Evolutionary conservation across 2,329 filamentous ascomycete genomes (phyloP).

Genomic region (Tolypocladium cylindrosporum): DNA sequence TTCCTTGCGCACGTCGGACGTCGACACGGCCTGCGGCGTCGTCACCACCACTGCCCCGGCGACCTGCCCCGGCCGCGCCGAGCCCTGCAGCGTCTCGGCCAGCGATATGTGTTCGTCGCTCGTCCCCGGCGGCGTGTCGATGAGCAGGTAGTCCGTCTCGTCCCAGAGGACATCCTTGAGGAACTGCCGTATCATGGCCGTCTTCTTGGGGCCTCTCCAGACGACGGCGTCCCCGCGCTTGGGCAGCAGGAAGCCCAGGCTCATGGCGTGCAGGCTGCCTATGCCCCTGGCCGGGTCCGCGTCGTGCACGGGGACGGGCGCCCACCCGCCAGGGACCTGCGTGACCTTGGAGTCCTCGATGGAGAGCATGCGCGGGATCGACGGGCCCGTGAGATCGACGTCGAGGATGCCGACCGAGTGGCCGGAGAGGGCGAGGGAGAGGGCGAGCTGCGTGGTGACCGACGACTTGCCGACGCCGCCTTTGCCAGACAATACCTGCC

Average conservation of each 20-base stretch:
- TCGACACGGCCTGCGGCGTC: constrained; percentile 88
- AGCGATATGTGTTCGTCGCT: constrained; percentile 96
- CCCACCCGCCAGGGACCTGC: constrained; percentile 85
- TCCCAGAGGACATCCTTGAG: constrained; percentile 85
- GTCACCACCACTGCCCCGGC: constrained; percentile 90
- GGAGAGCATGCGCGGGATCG: constrained; percentile 88
- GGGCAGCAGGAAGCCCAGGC: constrained; percentile 79
- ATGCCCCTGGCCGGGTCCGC: constrained; percentile 38
- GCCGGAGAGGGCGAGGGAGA: constrained; percentile 76
- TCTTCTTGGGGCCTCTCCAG: constrained; percentile 97
- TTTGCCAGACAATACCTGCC: constrained; percentile 79
- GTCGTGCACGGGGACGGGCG: constrained; percentile 75
- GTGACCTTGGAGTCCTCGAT: constrained; percentile 84
- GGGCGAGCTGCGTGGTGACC: constrained; percentile 89
- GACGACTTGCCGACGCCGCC: constrained; percentile 97
- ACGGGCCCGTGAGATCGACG: constrained; percentile 90
- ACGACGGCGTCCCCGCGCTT: constrained; percentile 84
- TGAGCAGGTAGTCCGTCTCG: constrained; percentile 79
- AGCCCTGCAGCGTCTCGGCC: constrained; percentile 69
- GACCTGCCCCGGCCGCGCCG: constrained; percentile 55
- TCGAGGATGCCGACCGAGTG: constrained; percentile 91
- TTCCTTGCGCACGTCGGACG: constrained; percentile 89
- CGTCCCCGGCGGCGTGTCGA: constrained; percentile 93
- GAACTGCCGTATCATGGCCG: constrained; percentile 96
- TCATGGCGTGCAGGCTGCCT: constrained; percentile 75